These are phyloP conservation scores for Periglandula ipomoeae DNA, from an alignment of 2,329 filamentous ascomycete genomes.

Conservation along the genomic window DNA sequence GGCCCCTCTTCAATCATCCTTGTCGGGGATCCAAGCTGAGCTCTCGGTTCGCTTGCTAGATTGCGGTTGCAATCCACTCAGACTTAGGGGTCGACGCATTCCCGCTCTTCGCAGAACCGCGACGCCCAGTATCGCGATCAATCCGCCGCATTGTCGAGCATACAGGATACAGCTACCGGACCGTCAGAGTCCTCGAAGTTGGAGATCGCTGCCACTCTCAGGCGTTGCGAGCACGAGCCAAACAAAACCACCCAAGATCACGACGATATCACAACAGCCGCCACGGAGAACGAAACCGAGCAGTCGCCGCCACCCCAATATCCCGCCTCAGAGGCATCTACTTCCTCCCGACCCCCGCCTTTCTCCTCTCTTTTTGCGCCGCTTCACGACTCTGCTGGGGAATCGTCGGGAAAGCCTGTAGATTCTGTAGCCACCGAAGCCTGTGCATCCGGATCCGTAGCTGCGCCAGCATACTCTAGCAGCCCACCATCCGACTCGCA, in stretches of 20 bases:
- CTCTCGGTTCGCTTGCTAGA: too few species aligned
- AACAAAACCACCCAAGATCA: slow-evolving; percentile 13
- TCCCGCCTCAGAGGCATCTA: slow-evolving; percentile 44
- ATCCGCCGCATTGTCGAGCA: slow-evolving; percentile 30
- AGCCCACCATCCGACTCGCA: slow-evolving; percentile 28
- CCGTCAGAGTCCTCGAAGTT: slow-evolving; percentile 23
- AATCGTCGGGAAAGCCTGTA: slow-evolving; percentile 23
- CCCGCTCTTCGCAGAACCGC: slow-evolving; percentile 4
- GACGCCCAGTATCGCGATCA: slow-evolving; percentile 12
- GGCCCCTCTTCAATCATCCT: not conserved
- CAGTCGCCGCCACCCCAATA: slow-evolving; percentile 52
- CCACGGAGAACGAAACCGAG: slow-evolving; percentile 20
- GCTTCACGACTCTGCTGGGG: slow-evolving; percentile 24
- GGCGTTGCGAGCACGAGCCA: slow-evolving; percentile 17
- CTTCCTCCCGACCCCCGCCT: slow-evolving; percentile 44
- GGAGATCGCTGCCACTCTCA: slow-evolving; percentile 23
- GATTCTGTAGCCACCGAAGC: slow-evolving; percentile 18
- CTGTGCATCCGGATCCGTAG: slow-evolving; percentile 28
- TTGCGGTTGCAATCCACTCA: not conserved
- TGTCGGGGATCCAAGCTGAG: not conserved
- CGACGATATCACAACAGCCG: slow-evolving; percentile 13
- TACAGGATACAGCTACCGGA: slow-evolving; percentile 23
- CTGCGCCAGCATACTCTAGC: slow-evolving; percentile 45
- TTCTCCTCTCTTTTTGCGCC: slow-evolving; percentile 52
- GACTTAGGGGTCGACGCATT: not conserved